Percentiles rank a stretch among this genome's conserved stretches.
phyloP scores from a whole-genome alignment of 768 basidiomycete species.

The Lentinula lateritia region DNA sequence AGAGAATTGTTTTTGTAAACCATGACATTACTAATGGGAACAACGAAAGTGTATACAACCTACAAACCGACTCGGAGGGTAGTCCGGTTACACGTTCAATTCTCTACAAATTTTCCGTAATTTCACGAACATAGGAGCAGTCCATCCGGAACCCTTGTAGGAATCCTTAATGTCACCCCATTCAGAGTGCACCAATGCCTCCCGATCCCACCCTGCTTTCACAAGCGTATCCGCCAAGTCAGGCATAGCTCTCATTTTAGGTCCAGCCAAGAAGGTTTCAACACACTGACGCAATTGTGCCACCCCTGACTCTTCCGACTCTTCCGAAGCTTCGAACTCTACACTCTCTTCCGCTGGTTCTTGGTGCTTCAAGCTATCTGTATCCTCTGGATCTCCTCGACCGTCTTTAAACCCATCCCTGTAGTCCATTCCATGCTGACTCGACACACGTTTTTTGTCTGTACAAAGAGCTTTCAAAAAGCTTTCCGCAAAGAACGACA shows the following conservation, averaged over 20 bases:
- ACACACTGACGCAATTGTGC: background rate
- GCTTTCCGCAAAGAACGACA: background rate
- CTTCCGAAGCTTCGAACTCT: background rate
- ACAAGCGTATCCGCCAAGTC: background rate
- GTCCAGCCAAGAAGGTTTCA: background rate
- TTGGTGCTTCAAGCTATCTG: background rate
- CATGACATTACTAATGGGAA: too few relatives aligned
- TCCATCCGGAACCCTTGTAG: background rate
- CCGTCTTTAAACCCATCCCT: background rate
- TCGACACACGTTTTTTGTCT: too few relatives aligned
- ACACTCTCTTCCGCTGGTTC: background rate
- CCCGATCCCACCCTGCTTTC: background rate
- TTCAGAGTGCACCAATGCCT: background rate
- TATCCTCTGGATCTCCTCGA: background rate
- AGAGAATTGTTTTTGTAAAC: too few relatives aligned
- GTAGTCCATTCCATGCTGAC: background rate
- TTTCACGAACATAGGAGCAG: background rate
- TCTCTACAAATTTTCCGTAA: background rate
- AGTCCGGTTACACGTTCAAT: background rate
- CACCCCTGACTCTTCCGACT: background rate
- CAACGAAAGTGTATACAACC: too few relatives aligned
- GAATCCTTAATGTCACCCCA: background rate
- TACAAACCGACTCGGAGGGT: too few relatives aligned
- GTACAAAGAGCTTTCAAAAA: too few relatives aligned
- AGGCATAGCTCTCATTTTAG: background rate